A percentile compares a stretch with the other conserved stretches of the same genome.
Conservation (phyloP, 1,139 yeast species). For the Meyerozyma athensensis region DNA sequence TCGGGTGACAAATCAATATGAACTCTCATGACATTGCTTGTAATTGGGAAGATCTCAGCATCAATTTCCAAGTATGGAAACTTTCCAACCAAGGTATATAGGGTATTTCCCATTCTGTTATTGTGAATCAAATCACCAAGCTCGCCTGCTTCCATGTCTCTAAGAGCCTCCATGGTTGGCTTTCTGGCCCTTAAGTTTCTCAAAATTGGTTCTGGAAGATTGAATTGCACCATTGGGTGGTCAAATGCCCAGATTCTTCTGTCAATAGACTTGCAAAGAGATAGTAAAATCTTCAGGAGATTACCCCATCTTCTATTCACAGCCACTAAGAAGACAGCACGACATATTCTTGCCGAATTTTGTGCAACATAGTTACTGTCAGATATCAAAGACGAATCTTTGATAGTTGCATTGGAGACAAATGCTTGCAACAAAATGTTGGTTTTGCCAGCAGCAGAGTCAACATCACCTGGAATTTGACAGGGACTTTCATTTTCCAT, state of each 20-base stretch:
- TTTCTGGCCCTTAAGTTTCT: constrained; percentile 60
- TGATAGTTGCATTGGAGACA: constrained; percentile 68
- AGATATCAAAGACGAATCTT: constrained; percentile 77
- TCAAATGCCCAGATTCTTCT: constrained; percentile 83
- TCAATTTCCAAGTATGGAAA: constrained; percentile 73
- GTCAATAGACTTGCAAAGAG: constrained; percentile 83
- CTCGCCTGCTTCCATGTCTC: constrained; percentile 73
- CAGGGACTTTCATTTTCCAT: constrained; percentile 65
- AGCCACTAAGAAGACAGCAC: constrained; percentile 85
- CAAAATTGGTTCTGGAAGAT: constrained; percentile 62
- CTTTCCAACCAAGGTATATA: constrained; percentile 58
- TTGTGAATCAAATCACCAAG: constrained; percentile 90
- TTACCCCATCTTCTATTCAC: constrained; percentile 87
- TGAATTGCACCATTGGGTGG: constrained; percentile 88
- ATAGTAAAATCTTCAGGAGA: constrained; percentile 66
- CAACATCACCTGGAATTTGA: constrained; percentile 76
- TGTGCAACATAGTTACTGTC: constrained; percentile 95
- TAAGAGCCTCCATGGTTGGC: constrained; percentile 64
- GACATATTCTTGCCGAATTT: constrained; percentile 85
- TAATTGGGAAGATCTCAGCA: constrained; percentile 87
- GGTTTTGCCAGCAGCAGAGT: constrained; percentile 80
- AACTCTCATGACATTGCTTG: constrained; percentile 79
- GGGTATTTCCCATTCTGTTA: constrained; percentile 58
- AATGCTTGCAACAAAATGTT: constrained; percentile 83
- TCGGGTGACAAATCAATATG: constrained; percentile 69